Percentiles rank a stretch among this genome's conserved stretches.
Conservation (phyloP, 495 filamentous ascomycete species). For the Xanthoparmelia taractica region DNA sequence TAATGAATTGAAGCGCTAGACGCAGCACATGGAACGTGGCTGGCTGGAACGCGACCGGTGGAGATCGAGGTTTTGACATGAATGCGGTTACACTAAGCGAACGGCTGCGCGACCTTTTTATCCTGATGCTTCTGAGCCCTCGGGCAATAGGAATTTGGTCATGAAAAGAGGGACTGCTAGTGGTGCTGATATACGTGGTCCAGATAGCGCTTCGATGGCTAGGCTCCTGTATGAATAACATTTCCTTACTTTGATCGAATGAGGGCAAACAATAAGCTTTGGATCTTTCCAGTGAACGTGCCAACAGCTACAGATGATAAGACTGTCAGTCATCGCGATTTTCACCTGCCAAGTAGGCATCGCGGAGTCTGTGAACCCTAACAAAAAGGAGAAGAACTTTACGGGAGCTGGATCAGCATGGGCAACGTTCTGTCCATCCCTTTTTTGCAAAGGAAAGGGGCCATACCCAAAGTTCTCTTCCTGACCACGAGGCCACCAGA, state of each 20-base stretch:
- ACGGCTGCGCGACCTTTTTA: neutral
- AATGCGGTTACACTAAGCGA: neutral
- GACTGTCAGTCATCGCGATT: neutral
- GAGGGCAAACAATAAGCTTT: too few relatives aligned
- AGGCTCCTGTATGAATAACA: too few relatives aligned
- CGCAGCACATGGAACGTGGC: neutral
- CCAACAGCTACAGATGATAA: too few relatives aligned
- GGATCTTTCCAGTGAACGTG: too few relatives aligned
- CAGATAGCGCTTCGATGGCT: too few relatives aligned
- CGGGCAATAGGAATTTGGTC: too few relatives aligned
- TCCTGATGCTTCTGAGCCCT: neutral
- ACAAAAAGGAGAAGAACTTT: neutral
- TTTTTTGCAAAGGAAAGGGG: neutral
- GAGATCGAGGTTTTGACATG: neutral
- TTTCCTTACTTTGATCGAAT: too few relatives aligned
- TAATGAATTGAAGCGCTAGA: neutral
- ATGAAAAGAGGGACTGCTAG: too few relatives aligned
- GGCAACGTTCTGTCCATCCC: neutral
- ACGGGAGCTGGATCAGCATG: neutral
- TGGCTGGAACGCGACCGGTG: neutral
- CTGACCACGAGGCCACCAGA: neutral
- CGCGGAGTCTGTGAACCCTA: neutral
- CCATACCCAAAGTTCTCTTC: conserved; percentile 26
- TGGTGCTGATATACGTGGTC: too few relatives aligned
- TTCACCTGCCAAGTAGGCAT: neutral